phyloP scores from a whole-genome alignment of 306 rosid genomes.

The Canavalia gladiata region DNA sequence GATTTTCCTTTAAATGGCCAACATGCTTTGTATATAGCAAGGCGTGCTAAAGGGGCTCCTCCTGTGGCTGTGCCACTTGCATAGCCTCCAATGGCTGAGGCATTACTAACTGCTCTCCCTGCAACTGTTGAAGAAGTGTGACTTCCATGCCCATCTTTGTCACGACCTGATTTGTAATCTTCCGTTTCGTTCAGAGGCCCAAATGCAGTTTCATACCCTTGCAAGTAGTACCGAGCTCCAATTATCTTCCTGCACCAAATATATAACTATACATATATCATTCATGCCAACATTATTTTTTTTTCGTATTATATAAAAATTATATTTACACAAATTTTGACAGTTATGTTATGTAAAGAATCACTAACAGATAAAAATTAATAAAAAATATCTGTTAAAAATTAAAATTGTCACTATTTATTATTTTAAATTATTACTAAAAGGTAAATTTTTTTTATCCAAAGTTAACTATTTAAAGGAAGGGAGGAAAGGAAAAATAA shows the following conservation, averaged over 20 bases:
- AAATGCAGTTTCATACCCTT: constrained; percentile 58
- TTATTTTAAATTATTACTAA: no score
- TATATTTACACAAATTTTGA: no score
- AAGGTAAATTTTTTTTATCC: no score
- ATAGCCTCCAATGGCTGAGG: constrained; percentile 72
- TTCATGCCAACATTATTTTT: no score
- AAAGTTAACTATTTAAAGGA: no score
- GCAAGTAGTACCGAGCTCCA: constrained; percentile 84
- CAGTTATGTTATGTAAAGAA: no score
- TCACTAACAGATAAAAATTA: no score
- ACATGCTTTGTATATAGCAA: constrained; percentile 95
- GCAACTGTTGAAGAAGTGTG: constrained; percentile 90
- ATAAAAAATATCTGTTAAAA: no score
- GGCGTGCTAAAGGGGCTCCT: constrained; percentile 75
- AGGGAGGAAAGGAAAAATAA: no score
- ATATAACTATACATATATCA: not conserved
- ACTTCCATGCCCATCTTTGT: constrained; percentile 90
- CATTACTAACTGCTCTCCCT: constrained; percentile 63
- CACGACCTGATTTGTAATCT: constrained; percentile 85
- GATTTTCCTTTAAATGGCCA: constrained; percentile 78
- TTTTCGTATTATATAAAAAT: no score
- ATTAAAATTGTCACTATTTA: no score
- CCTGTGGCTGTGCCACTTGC: constrained; percentile 83
- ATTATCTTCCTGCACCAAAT: constrained; percentile 70
- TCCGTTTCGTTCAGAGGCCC: constrained; percentile 66